Base-by-base conservation (phyloP, 73 alveolate genomes). In the Stentor coeruleus region DNA sequence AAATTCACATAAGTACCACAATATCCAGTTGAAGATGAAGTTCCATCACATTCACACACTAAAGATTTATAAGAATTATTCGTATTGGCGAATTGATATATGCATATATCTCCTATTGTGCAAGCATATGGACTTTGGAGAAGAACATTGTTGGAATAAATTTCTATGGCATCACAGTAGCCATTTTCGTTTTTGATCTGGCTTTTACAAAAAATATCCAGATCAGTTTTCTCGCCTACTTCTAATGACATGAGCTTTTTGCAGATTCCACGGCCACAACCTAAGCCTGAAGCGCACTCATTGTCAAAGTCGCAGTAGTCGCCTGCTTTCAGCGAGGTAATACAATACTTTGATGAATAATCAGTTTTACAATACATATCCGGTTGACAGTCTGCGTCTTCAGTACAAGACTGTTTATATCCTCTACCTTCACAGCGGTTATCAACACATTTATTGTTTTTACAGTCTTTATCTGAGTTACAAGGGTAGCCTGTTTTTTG, bases 231-330 rank as follows among this genome's bases (percentile, higher is more conserved):
- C 79, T 66, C 39, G 20, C 79, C 79, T 28, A 28, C 39, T 28
- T 66, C 79, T 33, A 66, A 2, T 15, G 79, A 66, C 14, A 66
- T 1, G 33, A 66, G 79, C 79, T 31, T 26, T 11, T 20, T 33
- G 39, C 79, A 66, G n/a, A 14, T 66, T 1, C 41, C 41, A 28
- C n/a, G 37, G 33, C 37, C 33, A 31, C 79, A 66, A 1, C 79
- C 79, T 20, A 20, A 33, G n/a, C 79, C 79, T 11, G 79, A 31
- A 66, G 79, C 40, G 79, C 79, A 66, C 33, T 66, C 79, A 66
- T 66, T 20, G 33, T 66, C 79, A 66, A 31, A 20, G 37, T 66
- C 79, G 37, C 79, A 66, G 37, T 66, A 0, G 11, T 20, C n/a
- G 36, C 79, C 79, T 66, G 14, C 33, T 66, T 33, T 40, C 6